Conservation (phyloP, 768 basidiomycete genomes). For the Suillus sp. region DNA sequence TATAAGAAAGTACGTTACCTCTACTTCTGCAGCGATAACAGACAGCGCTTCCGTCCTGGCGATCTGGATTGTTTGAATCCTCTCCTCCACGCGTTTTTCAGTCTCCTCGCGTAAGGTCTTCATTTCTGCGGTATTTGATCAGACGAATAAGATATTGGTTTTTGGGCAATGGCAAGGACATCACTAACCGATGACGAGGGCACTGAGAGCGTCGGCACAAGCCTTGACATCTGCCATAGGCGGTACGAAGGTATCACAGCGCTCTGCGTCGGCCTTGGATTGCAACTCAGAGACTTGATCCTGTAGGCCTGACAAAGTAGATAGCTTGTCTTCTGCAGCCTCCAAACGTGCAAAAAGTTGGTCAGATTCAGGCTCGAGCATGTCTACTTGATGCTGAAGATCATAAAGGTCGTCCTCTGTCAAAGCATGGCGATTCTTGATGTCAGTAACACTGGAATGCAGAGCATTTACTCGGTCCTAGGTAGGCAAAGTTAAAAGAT, state of each 20-base stretch:
- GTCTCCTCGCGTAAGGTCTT: constrained; percentile 43
- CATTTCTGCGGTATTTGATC: constrained; percentile 41
- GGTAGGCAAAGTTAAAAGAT: constrained; percentile 1
- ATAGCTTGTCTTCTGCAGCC: constrained; percentile 33
- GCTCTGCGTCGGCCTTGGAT: constrained; percentile 22
- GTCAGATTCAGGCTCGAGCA: constrained; percentile 39
- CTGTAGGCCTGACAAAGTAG: constrained; percentile 31
- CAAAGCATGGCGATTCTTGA: constrained; percentile 27
- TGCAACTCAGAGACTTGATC: constrained; percentile 27
- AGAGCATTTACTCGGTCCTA: constrained; percentile 29
- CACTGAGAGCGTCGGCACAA: constrained; percentile 39
- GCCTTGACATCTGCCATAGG: constrained; percentile 27
- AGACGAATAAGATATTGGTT: constrained; percentile 5
- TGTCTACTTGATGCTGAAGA: constrained; percentile 41
- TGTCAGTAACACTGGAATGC: constrained; percentile 22
- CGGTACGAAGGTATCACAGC: constrained; percentile 14
- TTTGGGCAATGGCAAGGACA: neutral
- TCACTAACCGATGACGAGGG: constrained; percentile 44
- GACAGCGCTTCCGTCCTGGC: constrained; percentile 43
- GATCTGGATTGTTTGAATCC: constrained; percentile 45
- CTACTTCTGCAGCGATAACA: constrained; percentile 34
- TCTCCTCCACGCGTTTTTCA: constrained; percentile 47
- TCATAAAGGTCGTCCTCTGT: constrained; percentile 35
- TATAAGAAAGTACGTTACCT: constrained; percentile 17
- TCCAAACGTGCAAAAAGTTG: constrained; percentile 29